Conservation (phyloP, 2,329 filamentous ascomycete genomes). For the Dactylella cylindrospora region DNA sequence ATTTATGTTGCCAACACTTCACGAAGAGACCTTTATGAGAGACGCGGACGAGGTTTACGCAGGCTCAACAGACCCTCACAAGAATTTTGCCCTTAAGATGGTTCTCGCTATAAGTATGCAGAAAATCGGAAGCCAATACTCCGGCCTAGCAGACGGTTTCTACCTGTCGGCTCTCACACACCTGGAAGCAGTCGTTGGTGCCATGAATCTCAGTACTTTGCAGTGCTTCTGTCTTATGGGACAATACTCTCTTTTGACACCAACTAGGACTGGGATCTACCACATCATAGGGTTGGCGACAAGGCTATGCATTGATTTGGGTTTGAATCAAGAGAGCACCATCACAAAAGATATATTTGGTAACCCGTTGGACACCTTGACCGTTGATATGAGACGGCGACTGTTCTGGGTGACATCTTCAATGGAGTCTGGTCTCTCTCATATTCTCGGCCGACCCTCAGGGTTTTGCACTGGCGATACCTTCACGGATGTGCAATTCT, state of each 20-base stretch:
- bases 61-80: conserved; percentile 73
- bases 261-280: conserved; percentile 85
- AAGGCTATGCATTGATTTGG: conserved; percentile 83
- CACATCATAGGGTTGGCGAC: conserved; percentile 88
- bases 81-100: conserved; percentile 86
- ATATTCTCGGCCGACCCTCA: conserved; percentile 82
- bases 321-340: conserved; percentile 84
- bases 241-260: conserved; percentile 88
- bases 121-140: conserved; percentile 76
- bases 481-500: conserved; percentile 81
- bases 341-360: conserved; percentile 67
- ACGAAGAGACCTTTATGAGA: conserved; percentile 74
- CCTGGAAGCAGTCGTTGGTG: conserved; percentile 77
- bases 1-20: conserved; percentile 80
- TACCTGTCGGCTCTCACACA: conserved; percentile 85
- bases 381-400: conserved; percentile 84
- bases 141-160: conserved; percentile 91
- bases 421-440: conserved; percentile 82
- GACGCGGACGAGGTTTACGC: conserved; percentile 80
- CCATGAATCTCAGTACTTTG: conserved; percentile 86
- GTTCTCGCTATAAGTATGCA: conserved; percentile 93
- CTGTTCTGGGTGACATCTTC: conserved; percentile 84
- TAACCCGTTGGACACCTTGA: conserved; percentile 66
- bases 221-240: conserved; percentile 86
- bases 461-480: conserved; percentile 81